Conservation (phyloP, 2,329 filamentous ascomycete species). For the Ophiocordyceps polyrhachis-furcata region DNA sequence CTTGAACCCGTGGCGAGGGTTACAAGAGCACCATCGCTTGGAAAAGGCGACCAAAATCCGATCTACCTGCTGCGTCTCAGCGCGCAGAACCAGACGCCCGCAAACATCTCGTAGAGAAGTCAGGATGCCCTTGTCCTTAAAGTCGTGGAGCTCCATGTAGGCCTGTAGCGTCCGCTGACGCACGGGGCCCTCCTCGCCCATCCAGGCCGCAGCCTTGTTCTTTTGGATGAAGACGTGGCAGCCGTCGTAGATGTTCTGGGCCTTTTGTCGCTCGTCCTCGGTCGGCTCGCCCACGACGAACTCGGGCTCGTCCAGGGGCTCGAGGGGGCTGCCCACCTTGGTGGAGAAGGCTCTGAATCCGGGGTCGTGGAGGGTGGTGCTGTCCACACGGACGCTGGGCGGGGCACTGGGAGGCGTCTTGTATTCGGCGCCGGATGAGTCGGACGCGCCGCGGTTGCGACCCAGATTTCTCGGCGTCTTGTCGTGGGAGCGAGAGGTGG, state of each 20-base stretch:
- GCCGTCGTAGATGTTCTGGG: slow-evolving; percentile 67
- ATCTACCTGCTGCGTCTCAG: slow-evolving; percentile 93
- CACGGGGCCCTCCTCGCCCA: slow-evolving; percentile 54
- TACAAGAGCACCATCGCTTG: slow-evolving; percentile 82
- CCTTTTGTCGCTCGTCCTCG: slow-evolving; percentile 57
- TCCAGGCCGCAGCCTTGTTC: slow-evolving; percentile 67
- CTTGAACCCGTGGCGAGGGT: slow-evolving; percentile 85
- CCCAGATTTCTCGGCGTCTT: slow-evolving; percentile 14
- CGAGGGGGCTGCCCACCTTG: slow-evolving; percentile 13
- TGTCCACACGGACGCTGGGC: slow-evolving; percentile 27
- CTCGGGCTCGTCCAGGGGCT: slow-evolving; percentile 37
- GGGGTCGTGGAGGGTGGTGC: slow-evolving; percentile 17
- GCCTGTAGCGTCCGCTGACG: slow-evolving; percentile 44
- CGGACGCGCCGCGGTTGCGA: slow-evolving; percentile 13
- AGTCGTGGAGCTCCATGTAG: slow-evolving; percentile 89
- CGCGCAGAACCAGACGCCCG: slow-evolving; percentile 61
- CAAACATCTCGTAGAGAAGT: slow-evolving; percentile 65
- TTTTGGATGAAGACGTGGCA: slow-evolving; percentile 65
- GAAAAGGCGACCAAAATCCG: slow-evolving; percentile 83
- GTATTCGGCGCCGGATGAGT: slow-evolving; percentile 19
- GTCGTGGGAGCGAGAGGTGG: slow-evolving; percentile 4
- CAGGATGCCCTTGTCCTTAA: slow-evolving; percentile 63
- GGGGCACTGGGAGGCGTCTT: slow-evolving; percentile 22
- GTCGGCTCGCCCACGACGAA: slow-evolving; percentile 39
- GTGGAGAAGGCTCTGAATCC: slow-evolving; percentile 16